Evolutionary conservation across 345 rosid species (phyloP).

Genomic region (Rhodamnia argentea): DNA sequence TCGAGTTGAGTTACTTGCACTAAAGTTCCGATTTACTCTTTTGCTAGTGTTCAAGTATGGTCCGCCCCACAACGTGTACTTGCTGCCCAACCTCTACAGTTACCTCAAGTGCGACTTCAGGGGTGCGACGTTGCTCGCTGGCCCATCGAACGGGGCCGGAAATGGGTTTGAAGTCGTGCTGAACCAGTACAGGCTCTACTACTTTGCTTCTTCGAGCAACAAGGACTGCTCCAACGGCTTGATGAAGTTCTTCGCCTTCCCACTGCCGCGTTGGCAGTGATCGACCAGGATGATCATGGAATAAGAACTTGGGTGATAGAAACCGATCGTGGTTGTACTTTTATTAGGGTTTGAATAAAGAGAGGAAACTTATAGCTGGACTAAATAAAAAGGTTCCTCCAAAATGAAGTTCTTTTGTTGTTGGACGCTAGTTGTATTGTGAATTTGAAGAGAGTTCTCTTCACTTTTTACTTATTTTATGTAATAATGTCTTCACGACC

Average conservation of each 20-base stretch:
- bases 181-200: slow-evolving; percentile 8
- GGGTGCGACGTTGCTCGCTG: slow-evolving; percentile 6
- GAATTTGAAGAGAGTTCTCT: not conserved
- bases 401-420: not conserved
- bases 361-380: not conserved
- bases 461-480: not conserved
- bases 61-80: slow-evolving; percentile 9
- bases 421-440: not conserved
- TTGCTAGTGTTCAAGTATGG: slow-evolving; percentile 16
- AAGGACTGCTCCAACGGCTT: slow-evolving; percentile 1
- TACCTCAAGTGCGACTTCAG: slow-evolving; percentile 11
- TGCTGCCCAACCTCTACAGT: slow-evolving; percentile 8
- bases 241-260: slow-evolving; percentile 14
- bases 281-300: not conserved
- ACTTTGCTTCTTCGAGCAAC: slow-evolving; percentile 8
- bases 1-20: not conserved
- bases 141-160: not conserved
- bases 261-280: slow-evolving; percentile 2
- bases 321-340: not conserved
- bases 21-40: not conserved
- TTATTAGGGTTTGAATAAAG: not conserved
- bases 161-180: slow-evolving; percentile 7
- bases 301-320: not conserved
- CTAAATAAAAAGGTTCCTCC: not conserved
- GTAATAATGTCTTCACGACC: not conserved